These are phyloP conservation scores for Brassica incana DNA, from an alignment of 345 rosid genomes.

Conservation along the genomic window DNA sequence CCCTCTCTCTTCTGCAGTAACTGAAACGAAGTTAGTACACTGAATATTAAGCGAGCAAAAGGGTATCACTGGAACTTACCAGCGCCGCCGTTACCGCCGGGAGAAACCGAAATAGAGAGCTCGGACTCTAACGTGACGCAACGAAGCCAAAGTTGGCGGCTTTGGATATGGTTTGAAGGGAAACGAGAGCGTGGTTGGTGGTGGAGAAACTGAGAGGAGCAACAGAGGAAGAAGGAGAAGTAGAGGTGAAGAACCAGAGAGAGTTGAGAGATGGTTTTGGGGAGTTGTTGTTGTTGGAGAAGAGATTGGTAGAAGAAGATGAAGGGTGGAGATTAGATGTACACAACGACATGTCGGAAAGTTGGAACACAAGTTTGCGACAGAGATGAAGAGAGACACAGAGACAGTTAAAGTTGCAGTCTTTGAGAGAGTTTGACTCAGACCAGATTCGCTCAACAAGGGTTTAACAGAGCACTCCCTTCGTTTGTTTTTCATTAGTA, in stretches of 20 bases:
- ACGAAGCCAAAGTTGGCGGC: slow-evolving; percentile 24
- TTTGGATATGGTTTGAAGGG: slow-evolving; percentile 15
- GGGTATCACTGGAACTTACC: slow-evolving; percentile 27
- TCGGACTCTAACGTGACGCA: slow-evolving; percentile 39
- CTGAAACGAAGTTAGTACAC: background rate
- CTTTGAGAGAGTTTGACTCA: background rate
- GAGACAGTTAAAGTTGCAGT: background rate
- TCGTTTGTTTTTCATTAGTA: background rate
- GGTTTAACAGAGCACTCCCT: background rate
- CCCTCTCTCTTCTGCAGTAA: slow-evolving; percentile 53
- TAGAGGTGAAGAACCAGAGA: slow-evolving; percentile 33
- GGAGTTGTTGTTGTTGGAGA: slow-evolving; percentile 19
- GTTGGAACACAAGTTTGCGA: background rate
- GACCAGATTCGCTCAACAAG: background rate
- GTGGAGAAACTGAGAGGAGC: slow-evolving; percentile 16
- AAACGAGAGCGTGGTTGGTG: background rate
- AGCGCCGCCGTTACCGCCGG: slow-evolving; percentile 12
- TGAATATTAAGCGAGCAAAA: too few species aligned
- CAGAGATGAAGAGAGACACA: background rate
- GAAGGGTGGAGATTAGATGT: slow-evolving; percentile 1
- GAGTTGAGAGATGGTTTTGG: slow-evolving; percentile 30
- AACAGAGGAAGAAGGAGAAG: slow-evolving; percentile 22
- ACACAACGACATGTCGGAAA: background rate
- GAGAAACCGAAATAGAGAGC: slow-evolving; percentile 25
- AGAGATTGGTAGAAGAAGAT: slow-evolving; percentile 26